These are phyloP conservation scores for Ceriops decandra DNA, from an alignment of 345 rosid species.

Conservation along the genomic window DNA sequence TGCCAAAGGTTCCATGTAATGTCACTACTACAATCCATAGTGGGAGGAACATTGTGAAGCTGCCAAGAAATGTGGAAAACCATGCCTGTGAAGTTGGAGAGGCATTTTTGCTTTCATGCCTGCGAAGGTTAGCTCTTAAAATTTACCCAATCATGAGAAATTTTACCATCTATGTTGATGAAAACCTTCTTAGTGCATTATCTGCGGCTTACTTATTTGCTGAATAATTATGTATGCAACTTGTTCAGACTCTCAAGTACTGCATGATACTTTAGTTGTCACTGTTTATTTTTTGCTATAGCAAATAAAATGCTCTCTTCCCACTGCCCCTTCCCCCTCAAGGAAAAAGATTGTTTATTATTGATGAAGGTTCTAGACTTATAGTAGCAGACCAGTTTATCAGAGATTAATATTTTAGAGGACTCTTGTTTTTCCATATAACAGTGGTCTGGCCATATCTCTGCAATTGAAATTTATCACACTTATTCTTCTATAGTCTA, in stretches of 20 bases:
- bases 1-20: constrained; percentile 65
- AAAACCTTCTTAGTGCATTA: background rate
- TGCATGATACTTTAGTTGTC: background rate
- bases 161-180: background rate
- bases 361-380: no score
- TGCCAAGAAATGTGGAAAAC: constrained; percentile 62
- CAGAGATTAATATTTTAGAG: no score
- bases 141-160: background rate
- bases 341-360: no score
- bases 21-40: constrained; percentile 58
- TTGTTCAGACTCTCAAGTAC: background rate
- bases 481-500: no score
- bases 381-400: no score
- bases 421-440: no score
- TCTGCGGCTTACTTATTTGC: background rate
- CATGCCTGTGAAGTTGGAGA: constrained; percentile 76
- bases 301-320: no score
- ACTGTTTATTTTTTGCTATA: no score
- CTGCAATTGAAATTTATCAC: no score
- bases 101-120: constrained; percentile 65
- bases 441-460: no score
- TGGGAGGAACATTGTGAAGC: constrained; percentile 59
- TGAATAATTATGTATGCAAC: no score
- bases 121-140: constrained; percentile 58
- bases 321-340: no score